Base-by-base conservation (phyloP, 2,329 filamentous ascomycete genomes). In the Microsporum audouinii region DNA sequence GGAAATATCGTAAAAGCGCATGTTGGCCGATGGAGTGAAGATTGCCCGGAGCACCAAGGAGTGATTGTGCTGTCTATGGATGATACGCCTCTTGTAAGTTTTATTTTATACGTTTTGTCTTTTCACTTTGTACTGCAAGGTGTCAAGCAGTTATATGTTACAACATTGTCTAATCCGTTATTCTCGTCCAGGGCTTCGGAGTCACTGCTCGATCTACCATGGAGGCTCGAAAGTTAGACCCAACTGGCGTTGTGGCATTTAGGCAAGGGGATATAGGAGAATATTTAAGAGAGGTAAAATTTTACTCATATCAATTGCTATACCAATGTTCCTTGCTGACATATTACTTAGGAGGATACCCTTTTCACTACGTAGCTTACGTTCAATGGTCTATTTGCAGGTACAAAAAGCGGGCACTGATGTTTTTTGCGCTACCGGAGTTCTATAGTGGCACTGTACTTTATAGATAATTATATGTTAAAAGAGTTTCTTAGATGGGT, bases 231-330 rank as follows among this genome's bases (percentile, higher is more conserved):
- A 82, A 89, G 66, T 73, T 96, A 68, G 94, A 96, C 65, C 94
- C 94, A 0, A 99, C 94, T 0, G 90, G 87, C 8, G 87, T 96
- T 63, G 87, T 89, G 7, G 87, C 88, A 60, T 97, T 96, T 76
- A 82, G 92, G 66, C 94, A 99, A 77, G 89, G 89, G 0, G 94
- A 99, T 78, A 88, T 89, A 67, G 94, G 94, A 68, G 92, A 97
- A 77, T 99, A 96, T 71, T 79, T 99, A 70, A 84, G 94, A 71
- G 92, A 97, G 71, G 78, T 78, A 67, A 63, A 71, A 66, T 10
- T 43, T 57, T 10, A 14, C 36, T 7, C 12, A 3, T 8, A 8
- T 2, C 51, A 31, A 14, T n/a, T 36, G 2, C 31, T 23, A 12
- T 33, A 6, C 33, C n/a, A 3, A 7, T 14, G 31, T 33, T n/a